Evolutionary conservation across 257 asterid species (phyloP).

Genomic region (Solanum lycopersicoides): DNA sequence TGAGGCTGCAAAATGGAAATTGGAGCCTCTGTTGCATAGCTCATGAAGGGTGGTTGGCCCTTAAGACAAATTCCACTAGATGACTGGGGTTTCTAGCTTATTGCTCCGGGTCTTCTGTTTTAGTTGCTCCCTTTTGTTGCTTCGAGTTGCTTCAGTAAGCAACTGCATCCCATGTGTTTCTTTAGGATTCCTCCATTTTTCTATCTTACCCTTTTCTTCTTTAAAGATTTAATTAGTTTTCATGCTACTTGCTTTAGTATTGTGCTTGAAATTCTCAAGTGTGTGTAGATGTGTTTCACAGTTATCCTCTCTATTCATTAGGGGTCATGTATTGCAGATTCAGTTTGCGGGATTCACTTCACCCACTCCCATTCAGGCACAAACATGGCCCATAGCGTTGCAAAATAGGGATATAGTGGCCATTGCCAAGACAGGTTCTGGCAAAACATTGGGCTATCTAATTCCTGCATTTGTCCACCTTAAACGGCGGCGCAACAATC

Average conservation of each 20-base stretch:
- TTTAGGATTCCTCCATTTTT: conserved; percentile 29
- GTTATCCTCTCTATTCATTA: conserved; percentile 6
- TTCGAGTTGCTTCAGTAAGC: conserved; percentile 99
- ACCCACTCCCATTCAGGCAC: conserved; percentile 98
- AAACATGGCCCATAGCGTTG: conserved; percentile 91
- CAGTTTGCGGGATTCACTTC: conserved; percentile 76
- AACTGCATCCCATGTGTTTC: conserved; percentile 58
- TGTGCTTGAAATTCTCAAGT: conserved; percentile 3
- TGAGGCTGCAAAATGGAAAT: conserved; percentile 96
- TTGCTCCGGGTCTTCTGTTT: conserved; percentile 78
- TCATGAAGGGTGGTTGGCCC: conserved; percentile 75
- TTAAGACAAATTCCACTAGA: conserved; percentile 65
- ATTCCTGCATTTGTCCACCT: conserved; percentile 89
- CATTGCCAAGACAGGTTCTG: conserved; percentile 97
- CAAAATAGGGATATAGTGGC: conserved; percentile 84
- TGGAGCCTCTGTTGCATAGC: conserved; percentile 83
- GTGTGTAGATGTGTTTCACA: conserved; percentile 4
- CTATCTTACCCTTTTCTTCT: neutral
- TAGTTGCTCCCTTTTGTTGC: conserved; percentile 82
- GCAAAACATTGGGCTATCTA: conserved; percentile 89
- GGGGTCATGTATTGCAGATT: conserved; percentile 42
- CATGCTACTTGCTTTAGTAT: neutral
- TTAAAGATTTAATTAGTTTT: conserved; percentile 4
- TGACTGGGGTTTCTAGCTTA: conserved; percentile 80
- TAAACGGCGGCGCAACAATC: conserved; percentile 55